These are phyloP conservation scores for Cystobasidium sp. DNA, from an alignment of 1,284 basidiomycete genomes.

Conservation along the genomic window DNA sequence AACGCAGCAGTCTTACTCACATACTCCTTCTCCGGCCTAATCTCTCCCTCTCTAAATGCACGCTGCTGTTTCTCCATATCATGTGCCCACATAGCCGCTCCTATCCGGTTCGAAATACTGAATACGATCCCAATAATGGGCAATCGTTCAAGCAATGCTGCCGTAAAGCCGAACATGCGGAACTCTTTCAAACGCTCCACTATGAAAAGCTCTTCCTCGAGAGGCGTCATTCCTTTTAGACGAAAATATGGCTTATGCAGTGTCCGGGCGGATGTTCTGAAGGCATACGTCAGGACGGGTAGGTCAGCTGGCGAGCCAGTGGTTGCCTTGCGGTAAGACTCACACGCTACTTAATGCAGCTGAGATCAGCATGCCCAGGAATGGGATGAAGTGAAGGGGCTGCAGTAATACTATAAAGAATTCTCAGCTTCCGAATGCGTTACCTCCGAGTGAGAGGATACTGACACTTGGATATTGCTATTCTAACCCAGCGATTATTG, in stretches of 20 bases:
- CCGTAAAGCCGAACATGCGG: slow-evolving; percentile 53
- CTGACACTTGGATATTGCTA: slow-evolving; percentile 51
- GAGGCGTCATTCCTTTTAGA: slow-evolving; percentile 51
- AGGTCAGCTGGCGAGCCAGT: slow-evolving; percentile 1
- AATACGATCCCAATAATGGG: slow-evolving; percentile 54
- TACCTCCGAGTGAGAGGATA: background rate
- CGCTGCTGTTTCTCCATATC: slow-evolving; percentile 54
- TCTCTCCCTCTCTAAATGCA: slow-evolving; percentile 46
- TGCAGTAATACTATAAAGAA: slow-evolving; percentile 50
- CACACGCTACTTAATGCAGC: slow-evolving; percentile 48
- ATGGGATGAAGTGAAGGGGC: slow-evolving; percentile 54
- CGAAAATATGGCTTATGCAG: slow-evolving; percentile 52
- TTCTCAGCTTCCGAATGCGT: background rate
- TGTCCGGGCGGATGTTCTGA: slow-evolving; percentile 44
- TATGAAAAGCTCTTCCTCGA: slow-evolving; percentile 52
- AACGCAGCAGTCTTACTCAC: slow-evolving; percentile 49
- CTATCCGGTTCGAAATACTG: slow-evolving; percentile 54
- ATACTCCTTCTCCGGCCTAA: slow-evolving; percentile 49
- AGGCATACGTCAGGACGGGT: background rate
- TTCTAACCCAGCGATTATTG: slow-evolving; percentile 49
- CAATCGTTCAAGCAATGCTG: slow-evolving; percentile 51
- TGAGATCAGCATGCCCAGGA: slow-evolving; percentile 49
- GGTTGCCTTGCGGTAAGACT: background rate
- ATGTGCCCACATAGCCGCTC: slow-evolving; percentile 36
- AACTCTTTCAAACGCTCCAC: slow-evolving; percentile 52